A percentile compares a stretch with the other conserved stretches of the same genome.
phyloP scores from a whole-genome alignment of 2,329 filamentous ascomycete genomes.

The Aureobasidium sp. region DNA sequence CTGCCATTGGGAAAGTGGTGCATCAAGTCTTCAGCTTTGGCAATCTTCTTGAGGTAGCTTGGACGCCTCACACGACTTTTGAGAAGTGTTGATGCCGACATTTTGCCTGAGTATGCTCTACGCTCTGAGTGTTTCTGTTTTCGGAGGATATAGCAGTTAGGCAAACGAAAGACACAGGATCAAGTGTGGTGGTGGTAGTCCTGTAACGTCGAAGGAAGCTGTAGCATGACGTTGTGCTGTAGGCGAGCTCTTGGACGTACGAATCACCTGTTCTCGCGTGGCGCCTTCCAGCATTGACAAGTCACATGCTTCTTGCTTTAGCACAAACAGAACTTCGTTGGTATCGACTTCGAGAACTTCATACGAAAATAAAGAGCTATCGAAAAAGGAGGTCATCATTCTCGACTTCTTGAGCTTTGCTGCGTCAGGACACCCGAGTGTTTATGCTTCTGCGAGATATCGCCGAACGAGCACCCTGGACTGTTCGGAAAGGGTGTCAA shows the following conservation, averaged over 20 bases:
- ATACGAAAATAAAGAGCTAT: not conserved
- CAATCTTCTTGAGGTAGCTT: conserved; percentile 72
- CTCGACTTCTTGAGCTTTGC: not conserved
- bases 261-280: not conserved
- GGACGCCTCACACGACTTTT: conserved; percentile 69
- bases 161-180: not conserved
- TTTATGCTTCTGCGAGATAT: not conserved
- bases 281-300: not conserved
- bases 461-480: not conserved
- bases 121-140: too few species aligned
- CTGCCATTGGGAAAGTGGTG: conserved; percentile 74
- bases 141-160: not conserved
- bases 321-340: not conserved
- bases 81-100: conserved; percentile 60
- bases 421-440: not conserved
- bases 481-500: not conserved
- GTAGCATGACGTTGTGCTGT: not conserved
- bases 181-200: not conserved
- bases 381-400: not conserved
- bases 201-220: not conserved
- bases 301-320: not conserved
- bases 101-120: not conserved
- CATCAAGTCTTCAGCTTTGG: conserved; percentile 70
- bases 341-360: not conserved
- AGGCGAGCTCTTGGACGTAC: not conserved